These are phyloP conservation scores for Fibroporia radiculosa DNA, from an alignment of 768 basidiomycete species.

Conservation along the genomic window DNA sequence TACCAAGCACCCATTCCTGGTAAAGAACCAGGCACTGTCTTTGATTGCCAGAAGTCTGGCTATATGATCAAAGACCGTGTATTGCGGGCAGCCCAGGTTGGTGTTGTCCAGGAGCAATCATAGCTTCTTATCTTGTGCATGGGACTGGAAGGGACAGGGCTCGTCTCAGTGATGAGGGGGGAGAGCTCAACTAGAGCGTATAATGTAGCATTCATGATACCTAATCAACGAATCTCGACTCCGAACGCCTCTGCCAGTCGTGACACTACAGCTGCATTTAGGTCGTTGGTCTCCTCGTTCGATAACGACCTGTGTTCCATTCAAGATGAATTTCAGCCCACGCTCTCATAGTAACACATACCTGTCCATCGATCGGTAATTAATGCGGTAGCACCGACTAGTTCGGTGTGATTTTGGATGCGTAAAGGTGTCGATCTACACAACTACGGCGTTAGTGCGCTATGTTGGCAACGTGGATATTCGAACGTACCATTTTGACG, in stretches of 20 bases:
- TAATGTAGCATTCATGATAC: conserved; percentile 18
- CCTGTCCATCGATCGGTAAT: conserved; percentile 97
- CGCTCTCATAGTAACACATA: conserved; percentile 24
- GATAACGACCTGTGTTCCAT: conserved; percentile 57
- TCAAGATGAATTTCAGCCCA: conserved; percentile 1
- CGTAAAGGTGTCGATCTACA: conserved; percentile 82
- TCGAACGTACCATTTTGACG: conserved; percentile 62
- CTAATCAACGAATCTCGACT: conserved; percentile 82
- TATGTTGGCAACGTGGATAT: not conserved
- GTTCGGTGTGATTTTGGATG: conserved; percentile 81
- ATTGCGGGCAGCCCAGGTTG: conserved; percentile 92
- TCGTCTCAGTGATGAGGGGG: not conserved
- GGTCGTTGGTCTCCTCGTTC: conserved; percentile 81
- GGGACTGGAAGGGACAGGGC: not conserved
- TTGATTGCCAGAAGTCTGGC: conserved; percentile 86
- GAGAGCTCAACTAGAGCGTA: conserved; percentile 13
- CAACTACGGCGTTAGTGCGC: conserved; percentile 4
- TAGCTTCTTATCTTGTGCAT: not conserved
- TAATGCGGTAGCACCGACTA: conserved; percentile 85
- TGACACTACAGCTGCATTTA: conserved; percentile 57
- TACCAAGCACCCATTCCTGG: conserved; percentile 90
- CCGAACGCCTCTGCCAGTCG: conserved; percentile 54
- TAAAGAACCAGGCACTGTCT: conserved; percentile 81
- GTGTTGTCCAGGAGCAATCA: conserved; percentile 68
- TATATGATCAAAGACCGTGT: conserved; percentile 94